A percentile compares a stretch with the other conserved stretches of the same genome.
These are phyloP conservation scores for Oryza australiensis DNA, from an alignment of 176 grass and related monocot species.

Conservation along the genomic window DNA sequence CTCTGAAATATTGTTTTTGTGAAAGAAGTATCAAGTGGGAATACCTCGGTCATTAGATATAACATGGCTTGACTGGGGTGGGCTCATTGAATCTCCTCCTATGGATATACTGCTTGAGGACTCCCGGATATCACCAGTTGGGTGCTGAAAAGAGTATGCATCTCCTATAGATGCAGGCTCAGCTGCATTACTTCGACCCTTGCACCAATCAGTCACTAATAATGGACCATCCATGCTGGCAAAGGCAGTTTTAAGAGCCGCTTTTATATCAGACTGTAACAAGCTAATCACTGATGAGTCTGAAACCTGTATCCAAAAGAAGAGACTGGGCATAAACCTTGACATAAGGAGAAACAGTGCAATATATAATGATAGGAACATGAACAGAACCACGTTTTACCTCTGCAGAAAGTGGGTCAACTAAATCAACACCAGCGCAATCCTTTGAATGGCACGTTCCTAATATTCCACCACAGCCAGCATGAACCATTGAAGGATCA, in stretches of 20 bases:
- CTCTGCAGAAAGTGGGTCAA: constrained; percentile 93
- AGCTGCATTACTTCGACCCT: constrained; percentile 54
- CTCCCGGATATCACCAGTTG: constrained; percentile 60
- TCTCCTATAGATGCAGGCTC: constrained; percentile 57
- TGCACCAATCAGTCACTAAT: constrained; percentile 92
- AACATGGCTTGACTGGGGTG: constrained; percentile 49
- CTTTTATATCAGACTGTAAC: constrained; percentile 92
- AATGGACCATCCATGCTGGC: constrained; percentile 88
- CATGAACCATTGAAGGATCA: constrained; percentile 90
- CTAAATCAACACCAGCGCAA: constrained; percentile 85
- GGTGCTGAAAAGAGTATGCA: constrained; percentile 70
- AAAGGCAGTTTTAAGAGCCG: constrained; percentile 86
- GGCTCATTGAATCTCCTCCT: constrained; percentile 73
- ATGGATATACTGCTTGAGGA: constrained; percentile 53
- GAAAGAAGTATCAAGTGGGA: constrained; percentile 33
- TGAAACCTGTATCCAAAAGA: constrained; percentile 69
- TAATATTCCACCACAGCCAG: constrained; percentile 90
- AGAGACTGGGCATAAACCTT: constrained; percentile 22
- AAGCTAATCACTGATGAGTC: constrained; percentile 78
- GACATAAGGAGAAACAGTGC: constrained; percentile 17
- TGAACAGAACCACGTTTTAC: constrained; percentile 47
- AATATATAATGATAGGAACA: constrained; percentile 13
- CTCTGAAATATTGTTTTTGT: constrained; percentile 45
- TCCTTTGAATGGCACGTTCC: constrained; percentile 91
- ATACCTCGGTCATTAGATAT: constrained; percentile 60